Base-by-base conservation (phyloP, 2,329 filamentous ascomycete species). In the Berkeleyomyces rouxiae region DNA sequence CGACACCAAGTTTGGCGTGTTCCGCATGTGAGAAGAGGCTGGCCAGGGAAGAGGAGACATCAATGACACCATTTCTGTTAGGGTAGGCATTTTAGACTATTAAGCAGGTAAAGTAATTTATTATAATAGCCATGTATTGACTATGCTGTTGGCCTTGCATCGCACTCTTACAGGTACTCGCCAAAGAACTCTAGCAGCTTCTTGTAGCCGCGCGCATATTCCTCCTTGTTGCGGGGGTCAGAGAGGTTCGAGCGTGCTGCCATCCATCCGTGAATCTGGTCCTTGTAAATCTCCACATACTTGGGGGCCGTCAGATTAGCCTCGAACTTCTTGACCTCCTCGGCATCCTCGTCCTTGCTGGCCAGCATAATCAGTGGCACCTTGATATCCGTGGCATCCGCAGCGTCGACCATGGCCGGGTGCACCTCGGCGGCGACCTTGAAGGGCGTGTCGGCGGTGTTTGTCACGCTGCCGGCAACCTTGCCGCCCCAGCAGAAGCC, bases 201-300 rank as follows among this genome's bases (percentile, higher is more conserved):
- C 74, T 80, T 77, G 72, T 82, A 86, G 2, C 81, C 82, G 57
- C 84, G 78, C 57, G 76, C 75, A 66, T 84, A 85, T 73, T 85
- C 84, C 67, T 79, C 78, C 71, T 79, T 81, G 69, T 82, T 79
- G 49, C 76, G 77, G 58, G 76, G 73, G 57, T 85, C 74, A 42
- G 77, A 74, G 39, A 88, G 73, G 68, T 87, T 74, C 0, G 79
- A 77, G 36, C 84, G 79, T 0, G 85, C 84, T 1, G 82, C 83
- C 85, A 88, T 88, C 84, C 84, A 88, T 53, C 85, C 85, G 72
- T 88, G 85, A 69, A 84, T 78, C 77, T 86, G 85, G 68, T 82
- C 82, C 33, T 69, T 68, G 68, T 86, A 88, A n/a, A 71, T 82
- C 75, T 88, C 84, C 61, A 86, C 79, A 66, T 83, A 78, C 68